Evolutionary conservation across 73 alveolate species (phyloP).

Genomic region (Paramecium bursaria): DNA sequence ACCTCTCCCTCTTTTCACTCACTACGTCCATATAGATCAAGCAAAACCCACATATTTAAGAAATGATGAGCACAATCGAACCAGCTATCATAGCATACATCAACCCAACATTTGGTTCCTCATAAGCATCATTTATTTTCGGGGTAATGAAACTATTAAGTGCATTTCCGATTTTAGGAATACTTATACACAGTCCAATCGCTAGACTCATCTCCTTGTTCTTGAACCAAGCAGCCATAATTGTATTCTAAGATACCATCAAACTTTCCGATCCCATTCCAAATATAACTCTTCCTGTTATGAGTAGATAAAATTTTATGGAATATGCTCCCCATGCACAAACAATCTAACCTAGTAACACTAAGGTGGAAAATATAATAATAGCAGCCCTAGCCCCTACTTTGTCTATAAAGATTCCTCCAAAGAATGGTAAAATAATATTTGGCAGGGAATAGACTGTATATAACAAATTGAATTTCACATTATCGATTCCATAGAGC

Average conservation of each 20-base stretch:
- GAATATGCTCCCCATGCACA: conserved; percentile 53
- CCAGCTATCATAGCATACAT: conserved; percentile 43
- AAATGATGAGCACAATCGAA: conserved; percentile 5
- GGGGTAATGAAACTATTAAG: conserved; percentile 56
- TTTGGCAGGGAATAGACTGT: conserved; percentile 90
- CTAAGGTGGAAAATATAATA: conserved; percentile 40
- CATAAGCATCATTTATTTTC: background rate
- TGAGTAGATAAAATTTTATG: conserved; percentile 63
- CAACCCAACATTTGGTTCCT: too few relatives aligned
- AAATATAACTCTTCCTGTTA: conserved; percentile 91
- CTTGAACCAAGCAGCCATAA: conserved; percentile 92
- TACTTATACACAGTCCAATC: conserved; percentile 83
- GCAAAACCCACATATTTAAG: conserved; percentile 45
- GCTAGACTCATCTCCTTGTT: conserved; percentile 93
- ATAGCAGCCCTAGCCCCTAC: conserved; percentile 67
- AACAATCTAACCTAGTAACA: conserved; percentile 32
- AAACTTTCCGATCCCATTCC: conserved; percentile 91
- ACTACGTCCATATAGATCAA: conserved; percentile 32
- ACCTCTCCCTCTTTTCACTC: conserved; percentile 29
- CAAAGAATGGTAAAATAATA: conserved; percentile 86
- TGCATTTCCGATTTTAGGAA: conserved; percentile 86
- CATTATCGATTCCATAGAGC: conserved; percentile 6
- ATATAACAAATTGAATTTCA: conserved; percentile 78
- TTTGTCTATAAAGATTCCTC: conserved; percentile 86
- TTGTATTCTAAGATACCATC: conserved; percentile 80